These are phyloP conservation scores for Termitomyces sp. DNA, from an alignment of 1,284 basidiomycete genomes.

Conservation along the genomic window DNA sequence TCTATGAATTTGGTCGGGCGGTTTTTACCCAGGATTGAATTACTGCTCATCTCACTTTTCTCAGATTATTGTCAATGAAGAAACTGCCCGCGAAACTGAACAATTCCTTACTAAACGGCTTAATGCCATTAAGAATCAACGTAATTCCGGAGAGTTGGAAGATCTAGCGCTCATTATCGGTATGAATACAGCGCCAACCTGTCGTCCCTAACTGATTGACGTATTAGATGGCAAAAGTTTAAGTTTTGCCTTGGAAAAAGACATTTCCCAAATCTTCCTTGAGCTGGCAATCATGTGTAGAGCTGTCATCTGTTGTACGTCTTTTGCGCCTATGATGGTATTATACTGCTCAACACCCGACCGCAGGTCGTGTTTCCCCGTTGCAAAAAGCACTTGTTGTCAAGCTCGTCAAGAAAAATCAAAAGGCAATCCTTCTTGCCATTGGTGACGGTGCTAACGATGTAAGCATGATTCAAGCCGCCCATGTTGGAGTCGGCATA, in stretches of 20 bases:
- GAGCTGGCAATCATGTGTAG: slow-evolving; percentile 99
- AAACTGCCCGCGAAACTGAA: slow-evolving; percentile 75
- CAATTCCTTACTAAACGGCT: slow-evolving; percentile 88
- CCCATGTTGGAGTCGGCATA: slow-evolving; percentile 97
- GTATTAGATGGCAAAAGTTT: slow-evolving; percentile 88
- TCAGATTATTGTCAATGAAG: slow-evolving; percentile 93
- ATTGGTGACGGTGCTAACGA: slow-evolving; percentile 98
- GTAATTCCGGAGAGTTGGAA: slow-evolving; percentile 86
- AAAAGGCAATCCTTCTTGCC: slow-evolving; percentile 86
- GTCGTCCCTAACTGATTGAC: slow-evolving; percentile 7
- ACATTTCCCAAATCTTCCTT: slow-evolving; percentile 83
- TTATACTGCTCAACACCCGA: slow-evolving; percentile 2
- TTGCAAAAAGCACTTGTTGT: slow-evolving; percentile 98
- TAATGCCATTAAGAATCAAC: slow-evolving; percentile 89
- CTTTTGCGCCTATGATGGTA: background rate
- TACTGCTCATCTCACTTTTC: background rate
- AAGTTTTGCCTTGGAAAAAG: slow-evolving; percentile 89
- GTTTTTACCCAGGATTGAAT: background rate
- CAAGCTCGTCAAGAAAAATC: slow-evolving; percentile 97
- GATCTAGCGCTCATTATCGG: slow-evolving; percentile 95
- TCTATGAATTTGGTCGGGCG: slow-evolving; percentile 90
- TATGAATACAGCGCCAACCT: slow-evolving; percentile 23
- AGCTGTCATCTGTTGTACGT: slow-evolving; percentile 93
- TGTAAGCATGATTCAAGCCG: slow-evolving; percentile 95
- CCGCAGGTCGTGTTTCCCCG: slow-evolving; percentile 89